phyloP scores from a whole-genome alignment of 2,329 filamentous ascomycete genomes.

The Aureobasidium leucospermi region DNA sequence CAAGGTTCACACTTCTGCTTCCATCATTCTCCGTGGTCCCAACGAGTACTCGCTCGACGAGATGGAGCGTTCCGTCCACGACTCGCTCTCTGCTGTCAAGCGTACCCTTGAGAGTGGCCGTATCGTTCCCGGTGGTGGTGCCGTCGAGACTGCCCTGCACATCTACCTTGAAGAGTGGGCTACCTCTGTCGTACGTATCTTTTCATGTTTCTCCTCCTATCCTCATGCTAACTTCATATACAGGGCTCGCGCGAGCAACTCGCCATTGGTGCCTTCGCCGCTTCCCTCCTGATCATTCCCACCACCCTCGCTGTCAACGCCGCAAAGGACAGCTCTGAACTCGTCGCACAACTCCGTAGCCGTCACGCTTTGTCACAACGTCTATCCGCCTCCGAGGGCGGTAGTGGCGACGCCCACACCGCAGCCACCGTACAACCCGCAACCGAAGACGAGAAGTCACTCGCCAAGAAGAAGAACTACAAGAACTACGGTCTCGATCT shows the following conservation, averaged over 20 bases:
- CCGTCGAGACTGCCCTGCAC: conserved; percentile 96
- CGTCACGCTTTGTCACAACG: conserved; percentile 91
- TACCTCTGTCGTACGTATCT: conserved; percentile 68
- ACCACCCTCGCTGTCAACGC: conserved; percentile 97
- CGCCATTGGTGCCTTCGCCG: conserved; percentile 94
- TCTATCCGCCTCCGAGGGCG: conserved; percentile 50
- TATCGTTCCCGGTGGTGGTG: conserved; percentile 92
- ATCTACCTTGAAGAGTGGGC: conserved; percentile 99
- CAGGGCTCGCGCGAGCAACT: conserved; percentile 89
- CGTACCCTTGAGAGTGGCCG: conserved; percentile 92
- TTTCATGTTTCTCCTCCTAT: not conserved
- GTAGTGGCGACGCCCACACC: conserved; percentile 20
- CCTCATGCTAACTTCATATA: conserved; percentile 4
- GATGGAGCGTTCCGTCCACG: conserved; percentile 98
- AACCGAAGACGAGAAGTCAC: conserved; percentile 77
- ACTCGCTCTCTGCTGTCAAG: conserved; percentile 95
- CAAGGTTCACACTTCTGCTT: conserved; percentile 82
- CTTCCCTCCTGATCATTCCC: conserved; percentile 86
- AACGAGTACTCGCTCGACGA: conserved; percentile 97
- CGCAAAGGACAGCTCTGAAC: conserved; percentile 89
- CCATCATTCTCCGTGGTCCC: conserved; percentile 87
- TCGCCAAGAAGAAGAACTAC: conserved; percentile 93
- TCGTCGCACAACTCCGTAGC: conserved; percentile 90
- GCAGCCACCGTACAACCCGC: conserved; percentile 18
- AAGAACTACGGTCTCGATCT: conserved; percentile 97